Evolutionary conservation across 495 filamentous ascomycete genomes (phyloP), one percentile per base, ranked within the genome.

Genomic region (Penicillium pulvis): DNA sequence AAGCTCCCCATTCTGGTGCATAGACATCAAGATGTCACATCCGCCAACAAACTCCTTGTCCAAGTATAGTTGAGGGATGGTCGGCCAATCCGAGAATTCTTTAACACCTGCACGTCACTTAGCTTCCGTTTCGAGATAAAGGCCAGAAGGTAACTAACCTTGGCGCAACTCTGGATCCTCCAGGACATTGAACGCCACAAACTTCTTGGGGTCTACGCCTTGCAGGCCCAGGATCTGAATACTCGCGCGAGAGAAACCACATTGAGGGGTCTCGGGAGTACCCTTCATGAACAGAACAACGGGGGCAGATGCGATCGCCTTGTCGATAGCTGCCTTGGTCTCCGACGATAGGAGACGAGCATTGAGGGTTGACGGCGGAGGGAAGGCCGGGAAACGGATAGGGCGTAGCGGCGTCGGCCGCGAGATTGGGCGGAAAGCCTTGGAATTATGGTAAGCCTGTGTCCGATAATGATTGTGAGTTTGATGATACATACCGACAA

Each of bases 271-370:
- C 74, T 97, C 94, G 42, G 94, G 94, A 2, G 94, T 97, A 51
- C 94, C 93, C 76, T 98, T 98, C 93, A 98, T 98, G 79, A 98
- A 98, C 26, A 98, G 82, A 16, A 98, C 94, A 1, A 98, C 93
- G 4, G 93, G 93, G 10, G 91, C 87, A 2, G 91, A 90, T 24
- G 70, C 76, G 19, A 98, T 85, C 9, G 92, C 93, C 70, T 92
- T 89, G 67, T 97, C 90, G 60, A 98, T 97, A 4, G 92, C 91
- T 28, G 83, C 71, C 56, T 77, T 81, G 20, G 88, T 92, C 61
- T 91, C 85, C 30, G 85, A 79, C 12, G 94, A 97, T 39, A 98
- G 81, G 17, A 87, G 77, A 19, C 92, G 88, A 41, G 82, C 67
- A 53, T 79, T 69, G 43, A 75, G 62, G 49, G 62, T 52, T 12